These are phyloP conservation scores for Ceratobasidium sp. DNA, from an alignment of 1,284 basidiomycete genomes.

Conservation along the genomic window DNA sequence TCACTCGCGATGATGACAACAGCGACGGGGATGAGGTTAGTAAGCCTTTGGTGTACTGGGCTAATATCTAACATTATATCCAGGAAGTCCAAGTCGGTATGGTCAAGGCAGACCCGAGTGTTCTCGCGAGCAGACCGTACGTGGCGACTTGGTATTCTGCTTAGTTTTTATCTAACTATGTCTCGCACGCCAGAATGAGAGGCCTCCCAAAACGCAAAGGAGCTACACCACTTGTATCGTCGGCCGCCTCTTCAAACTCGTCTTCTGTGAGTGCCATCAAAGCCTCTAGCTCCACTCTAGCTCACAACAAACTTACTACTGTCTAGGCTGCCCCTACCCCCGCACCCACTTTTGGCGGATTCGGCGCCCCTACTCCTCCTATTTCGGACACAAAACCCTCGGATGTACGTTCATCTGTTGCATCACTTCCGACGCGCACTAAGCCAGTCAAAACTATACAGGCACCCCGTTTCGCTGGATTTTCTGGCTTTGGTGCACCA, in stretches of 20 bases:
- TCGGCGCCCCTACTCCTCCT: conserved; percentile 16
- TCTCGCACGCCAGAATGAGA: conserved; percentile 16
- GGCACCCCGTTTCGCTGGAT: conserved; percentile 42
- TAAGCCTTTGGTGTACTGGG: background rate
- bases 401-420: conserved; percentile 13
- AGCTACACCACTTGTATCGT: conserved; percentile 28
- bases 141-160: background rate
- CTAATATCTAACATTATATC: background rate
- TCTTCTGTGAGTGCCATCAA: conserved; percentile 25
- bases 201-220: conserved; percentile 42
- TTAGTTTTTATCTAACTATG: background rate
- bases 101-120: conserved; percentile 30
- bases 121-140: conserved; percentile 35
- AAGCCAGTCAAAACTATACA: background rate
- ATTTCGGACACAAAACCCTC: conserved; percentile 27
- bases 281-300: background rate
- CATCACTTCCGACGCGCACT: background rate
- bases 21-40: conserved; percentile 36
- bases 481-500: conserved; percentile 45
- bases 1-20: conserved; percentile 30
- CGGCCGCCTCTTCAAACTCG: conserved; percentile 21
- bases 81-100: conserved; percentile 37
- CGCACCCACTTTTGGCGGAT: conserved; percentile 20
- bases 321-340: conserved; percentile 19
- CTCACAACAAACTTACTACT: no score